phyloP scores from a whole-genome alignment of 805 yeast genomes.

The Zygoascus bituminiphila region DNA sequence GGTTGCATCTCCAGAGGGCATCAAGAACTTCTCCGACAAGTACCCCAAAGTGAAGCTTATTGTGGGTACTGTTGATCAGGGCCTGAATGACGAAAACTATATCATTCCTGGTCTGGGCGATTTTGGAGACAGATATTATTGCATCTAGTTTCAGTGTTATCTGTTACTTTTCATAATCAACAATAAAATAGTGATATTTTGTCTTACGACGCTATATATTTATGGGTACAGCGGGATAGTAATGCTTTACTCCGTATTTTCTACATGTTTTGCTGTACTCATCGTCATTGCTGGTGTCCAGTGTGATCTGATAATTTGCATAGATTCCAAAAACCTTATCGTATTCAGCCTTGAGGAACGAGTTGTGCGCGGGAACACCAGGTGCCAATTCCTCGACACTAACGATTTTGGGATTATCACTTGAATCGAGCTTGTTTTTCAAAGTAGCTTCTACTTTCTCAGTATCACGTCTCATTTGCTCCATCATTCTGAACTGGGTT shows the following conservation, averaged over 20 bases:
- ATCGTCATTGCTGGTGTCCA: constrained; percentile 10
- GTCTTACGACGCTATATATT: not conserved
- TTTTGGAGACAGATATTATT: constrained; percentile 95
- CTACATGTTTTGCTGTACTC: constrained; percentile 2
- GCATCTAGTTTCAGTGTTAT: constrained; percentile 59
- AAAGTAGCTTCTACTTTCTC: not conserved
- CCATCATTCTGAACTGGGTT: constrained; percentile 17
- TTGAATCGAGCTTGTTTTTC: not conserved
- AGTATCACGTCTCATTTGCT: constrained; percentile 5
- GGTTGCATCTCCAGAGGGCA: constrained; percentile 93
- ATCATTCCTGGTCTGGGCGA: constrained; percentile 95
- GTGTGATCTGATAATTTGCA: constrained; percentile 2
- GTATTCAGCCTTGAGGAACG: constrained; percentile 1
- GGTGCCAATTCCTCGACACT: constrained; percentile 12
- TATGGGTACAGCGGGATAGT: constrained; percentile 17
- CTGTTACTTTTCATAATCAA: not conserved
- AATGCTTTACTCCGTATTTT: constrained; percentile 5
- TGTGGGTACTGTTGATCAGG: constrained; percentile 88
- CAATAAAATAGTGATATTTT: not conserved
- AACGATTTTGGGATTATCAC: not conserved
- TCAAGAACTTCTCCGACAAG: constrained; percentile 61
- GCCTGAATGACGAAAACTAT: constrained; percentile 74
- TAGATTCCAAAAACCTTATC: constrained; percentile 10
- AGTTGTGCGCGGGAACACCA: constrained; percentile 2
- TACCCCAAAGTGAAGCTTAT: constrained; percentile 83